These are phyloP conservation scores for Bacidia rubella DNA, from an alignment of 495 filamentous ascomycete genomes.

Conservation along the genomic window DNA sequence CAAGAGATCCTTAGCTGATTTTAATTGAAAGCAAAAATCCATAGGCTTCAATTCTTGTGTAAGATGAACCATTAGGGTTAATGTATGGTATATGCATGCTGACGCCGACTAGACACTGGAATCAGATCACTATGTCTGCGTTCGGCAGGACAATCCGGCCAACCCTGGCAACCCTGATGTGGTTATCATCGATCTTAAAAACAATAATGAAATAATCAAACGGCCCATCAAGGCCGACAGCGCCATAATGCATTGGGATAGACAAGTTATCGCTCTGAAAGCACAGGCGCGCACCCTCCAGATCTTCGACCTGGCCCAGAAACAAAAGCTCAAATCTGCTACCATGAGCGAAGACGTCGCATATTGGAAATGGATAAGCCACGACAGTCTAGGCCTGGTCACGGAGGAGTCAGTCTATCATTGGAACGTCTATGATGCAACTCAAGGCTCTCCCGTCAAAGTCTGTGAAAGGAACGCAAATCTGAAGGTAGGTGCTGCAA, in stretches of 20 bases:
- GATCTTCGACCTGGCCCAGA: slow-evolving; percentile 86
- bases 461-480: slow-evolving; percentile 86
- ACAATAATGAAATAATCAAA: slow-evolving; percentile 80
- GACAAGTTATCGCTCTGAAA: slow-evolving; percentile 91
- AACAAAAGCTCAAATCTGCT: slow-evolving; percentile 86
- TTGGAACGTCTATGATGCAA: slow-evolving; percentile 85
- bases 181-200: slow-evolving; percentile 92
- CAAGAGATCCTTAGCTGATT: background rate
- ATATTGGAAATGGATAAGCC: slow-evolving; percentile 99
- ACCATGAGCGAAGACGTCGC: slow-evolving; percentile 93
- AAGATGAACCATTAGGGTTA: too few species aligned
- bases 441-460: slow-evolving; percentile 68
- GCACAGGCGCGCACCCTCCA: slow-evolving; percentile 86
- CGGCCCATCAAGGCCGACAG: slow-evolving; percentile 98
- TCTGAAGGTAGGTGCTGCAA: slow-evolving; percentile 52
- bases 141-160: slow-evolving; percentile 78
- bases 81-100: too few species aligned
- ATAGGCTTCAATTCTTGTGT: slow-evolving; percentile 98
- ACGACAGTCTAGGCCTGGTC: slow-evolving; percentile 72
- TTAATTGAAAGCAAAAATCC: slow-evolving; percentile 44
- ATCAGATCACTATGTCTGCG: slow-evolving; percentile 89
- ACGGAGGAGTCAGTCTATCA: slow-evolving; percentile 86
- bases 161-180: slow-evolving; percentile 68
- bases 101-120: slow-evolving; percentile 63
- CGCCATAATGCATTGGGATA: slow-evolving; percentile 98